These are phyloP conservation scores for Nothophaeocryptopus gaeumannii DNA, from an alignment of 2,329 filamentous ascomycete genomes.

Conservation along the genomic window DNA sequence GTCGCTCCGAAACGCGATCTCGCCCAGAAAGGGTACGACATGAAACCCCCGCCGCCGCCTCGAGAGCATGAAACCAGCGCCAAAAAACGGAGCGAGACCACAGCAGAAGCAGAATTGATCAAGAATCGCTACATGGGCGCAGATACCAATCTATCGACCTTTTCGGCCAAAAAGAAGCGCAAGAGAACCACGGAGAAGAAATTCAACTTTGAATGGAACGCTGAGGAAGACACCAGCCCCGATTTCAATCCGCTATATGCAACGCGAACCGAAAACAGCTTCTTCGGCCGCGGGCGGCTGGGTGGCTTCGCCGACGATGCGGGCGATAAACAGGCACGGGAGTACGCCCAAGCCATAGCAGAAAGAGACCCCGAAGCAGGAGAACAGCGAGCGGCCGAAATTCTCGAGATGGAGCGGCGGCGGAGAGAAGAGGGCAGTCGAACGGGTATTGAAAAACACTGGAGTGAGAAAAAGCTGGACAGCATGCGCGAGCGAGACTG, in stretches of 20 bases:
- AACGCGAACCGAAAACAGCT: conserved; percentile 62
- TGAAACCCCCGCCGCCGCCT: conserved; percentile 50
- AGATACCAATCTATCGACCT: conserved; percentile 79
- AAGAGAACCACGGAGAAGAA: conserved; percentile 91
- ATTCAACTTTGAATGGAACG: conserved; percentile 98
- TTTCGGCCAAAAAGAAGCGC: conserved; percentile 94
- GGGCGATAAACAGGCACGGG: conserved; percentile 48
- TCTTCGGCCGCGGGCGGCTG: conserved; percentile 66
- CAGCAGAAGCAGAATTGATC: conserved; percentile 70
- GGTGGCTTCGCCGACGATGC: conserved; percentile 64
- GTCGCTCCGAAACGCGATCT: conserved; percentile 48
- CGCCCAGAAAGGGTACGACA: conserved; percentile 50
- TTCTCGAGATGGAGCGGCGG: conserved; percentile 80
- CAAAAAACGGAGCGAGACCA: conserved; percentile 46
- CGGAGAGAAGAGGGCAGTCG: conserved; percentile 69
- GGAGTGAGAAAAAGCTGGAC: conserved; percentile 86
- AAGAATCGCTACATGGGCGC: conserved; percentile 87
- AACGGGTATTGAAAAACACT: conserved; percentile 83
- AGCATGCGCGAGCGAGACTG: conserved; percentile 98
- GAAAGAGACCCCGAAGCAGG: conserved; percentile 75
- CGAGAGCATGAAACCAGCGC: conserved; percentile 36
- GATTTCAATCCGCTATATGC: conserved; percentile 81
- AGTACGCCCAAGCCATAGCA: conserved; percentile 67
- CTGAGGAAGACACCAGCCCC: conserved; percentile 84
- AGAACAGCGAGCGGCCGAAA: conserved; percentile 68